Base-by-base conservation (phyloP, 73 alveolate genomes). In the Urostyla sp. region DNA sequence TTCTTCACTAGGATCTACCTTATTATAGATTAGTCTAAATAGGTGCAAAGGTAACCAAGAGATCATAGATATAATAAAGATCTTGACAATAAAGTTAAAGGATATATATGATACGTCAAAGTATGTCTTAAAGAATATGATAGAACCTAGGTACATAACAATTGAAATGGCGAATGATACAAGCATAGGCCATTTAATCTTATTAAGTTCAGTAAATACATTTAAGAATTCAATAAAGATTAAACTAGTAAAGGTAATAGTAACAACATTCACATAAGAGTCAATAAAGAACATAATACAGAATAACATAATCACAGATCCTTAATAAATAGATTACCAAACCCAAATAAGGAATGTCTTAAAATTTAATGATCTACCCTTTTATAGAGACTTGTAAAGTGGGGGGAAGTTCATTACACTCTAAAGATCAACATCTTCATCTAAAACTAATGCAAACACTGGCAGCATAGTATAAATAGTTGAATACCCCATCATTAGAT, bases 401-500 rank as follows among this genome's bases (percentile, higher is more conserved):
- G 87, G 92, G 2, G 99, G 99, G 82, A 80, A 97, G 52, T 90
- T 86, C 60, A 88, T 54, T 21, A 94, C 98, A 34, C 94, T 75
- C 38, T 78, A 46, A 36, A 74, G 56, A 32, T 92, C 94, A 44
- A 89, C 95, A 87, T 97, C 99, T 67, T 90, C 90, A 84, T 97
- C 99, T 32, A 94, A 79, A 18, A 97, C 94, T 51, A 97, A 80
- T 43, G 98, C 87, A 66, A 97, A 92, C 26, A 92, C 98, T 2
- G 99, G 99, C 45, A 96, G 44, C 49, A 89, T 76, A 18, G 99
- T 97, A 61, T 91, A 97, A 59, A 97, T 67, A 6, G 99, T 97
- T 36, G 99, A 86, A 80, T 96, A 97, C 28, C 99, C 99, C 80
- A 97, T 73, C 95, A 94, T 93, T 0, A 97, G 87, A 86, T 89